phyloP scores from a whole-genome alignment of 495 filamentous ascomycete genomes.

The Penicillium lividum region DNA sequence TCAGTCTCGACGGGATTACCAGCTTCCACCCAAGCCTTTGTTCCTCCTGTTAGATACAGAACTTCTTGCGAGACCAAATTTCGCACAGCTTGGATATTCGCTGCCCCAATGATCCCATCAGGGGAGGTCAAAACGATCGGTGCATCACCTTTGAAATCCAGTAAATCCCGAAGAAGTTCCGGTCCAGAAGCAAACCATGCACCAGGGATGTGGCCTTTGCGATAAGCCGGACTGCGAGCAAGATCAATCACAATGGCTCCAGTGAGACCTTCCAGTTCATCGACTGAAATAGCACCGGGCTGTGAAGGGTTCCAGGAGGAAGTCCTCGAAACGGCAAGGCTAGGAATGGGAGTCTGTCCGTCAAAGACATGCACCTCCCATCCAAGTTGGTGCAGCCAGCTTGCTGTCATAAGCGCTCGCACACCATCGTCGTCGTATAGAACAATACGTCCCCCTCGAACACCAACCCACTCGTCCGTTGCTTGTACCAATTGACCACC shows the following conservation, averaged over 20 bases:
- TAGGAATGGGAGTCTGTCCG: conserved; percentile 6
- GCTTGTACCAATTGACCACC: conserved; percentile 33
- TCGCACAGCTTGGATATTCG: conserved; percentile 31
- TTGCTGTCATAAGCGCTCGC: conserved; percentile 27
- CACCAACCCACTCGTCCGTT: conserved; percentile 31
- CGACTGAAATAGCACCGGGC: conserved; percentile 10
- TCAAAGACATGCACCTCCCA: conserved; percentile 29
- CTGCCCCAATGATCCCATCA: conserved; percentile 38
- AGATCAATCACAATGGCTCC: conserved; percentile 26
- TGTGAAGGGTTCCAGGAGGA: conserved; percentile 6
- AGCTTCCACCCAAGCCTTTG: conserved; percentile 23
- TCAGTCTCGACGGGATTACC: conserved; percentile 24
- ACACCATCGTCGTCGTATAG: conserved; percentile 29
- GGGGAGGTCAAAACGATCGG: conserved; percentile 31
- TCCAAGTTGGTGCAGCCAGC: conserved; percentile 30
- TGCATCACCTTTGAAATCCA: conserved; percentile 1
- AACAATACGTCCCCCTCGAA: conserved; percentile 28
- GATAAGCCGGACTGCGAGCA: conserved; percentile 27
- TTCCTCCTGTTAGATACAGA: conserved; percentile 22
- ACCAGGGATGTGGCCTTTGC: conserved; percentile 29
- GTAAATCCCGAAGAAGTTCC: conserved; percentile 25
- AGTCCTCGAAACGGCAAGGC: neutral
- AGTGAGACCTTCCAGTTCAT: conserved; percentile 7
- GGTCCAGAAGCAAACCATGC: conserved; percentile 31
- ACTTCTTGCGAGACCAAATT: conserved; percentile 12